A percentile compares a stretch with the other conserved stretches of the same genome.
phyloP scores from a whole-genome alignment of 1,284 basidiomycete genomes.

The Ceratobasidium theobromae region DNA sequence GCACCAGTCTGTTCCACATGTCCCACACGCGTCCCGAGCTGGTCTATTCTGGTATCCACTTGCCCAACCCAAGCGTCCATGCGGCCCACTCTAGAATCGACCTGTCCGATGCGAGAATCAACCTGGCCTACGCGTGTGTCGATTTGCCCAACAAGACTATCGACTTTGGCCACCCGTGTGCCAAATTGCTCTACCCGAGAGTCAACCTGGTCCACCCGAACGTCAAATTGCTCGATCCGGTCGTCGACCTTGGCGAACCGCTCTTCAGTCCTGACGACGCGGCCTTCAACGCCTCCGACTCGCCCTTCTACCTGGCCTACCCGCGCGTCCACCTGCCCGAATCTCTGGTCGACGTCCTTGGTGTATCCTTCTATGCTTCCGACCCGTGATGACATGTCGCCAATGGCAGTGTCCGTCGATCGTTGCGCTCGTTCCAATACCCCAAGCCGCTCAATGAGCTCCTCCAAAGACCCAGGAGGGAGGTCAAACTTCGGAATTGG shows the following conservation, averaged over 20 bases:
- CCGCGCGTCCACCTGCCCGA: constrained; percentile 14
- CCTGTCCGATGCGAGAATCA: constrained; percentile 8
- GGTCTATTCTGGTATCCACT: constrained; percentile 5
- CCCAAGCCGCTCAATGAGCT: constrained; percentile 64
- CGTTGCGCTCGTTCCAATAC: constrained; percentile 42
- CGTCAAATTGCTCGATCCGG: constrained; percentile 13
- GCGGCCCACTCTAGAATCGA: background rate
- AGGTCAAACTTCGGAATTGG: constrained; percentile 45
- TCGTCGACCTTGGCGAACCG: constrained; percentile 4
- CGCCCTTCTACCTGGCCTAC: background rate
- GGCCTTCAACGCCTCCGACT: background rate
- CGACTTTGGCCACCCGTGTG: constrained; percentile 3
- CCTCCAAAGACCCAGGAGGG: constrained; percentile 67
- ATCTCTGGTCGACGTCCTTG: background rate
- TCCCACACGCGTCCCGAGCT: constrained; percentile 13
- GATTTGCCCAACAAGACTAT: background rate
- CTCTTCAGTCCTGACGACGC: background rate
- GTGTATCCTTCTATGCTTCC: constrained; percentile 6
- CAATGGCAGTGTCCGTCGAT: constrained; percentile 18
- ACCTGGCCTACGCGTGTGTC: constrained; percentile 14
- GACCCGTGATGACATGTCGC: constrained; percentile 51
- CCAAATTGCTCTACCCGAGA: constrained; percentile 13
- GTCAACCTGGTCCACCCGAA: constrained; percentile 1
- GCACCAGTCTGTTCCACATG: constrained; percentile 14
- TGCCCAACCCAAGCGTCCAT: constrained; percentile 13